Conservation (phyloP, 169 alveolate genomes). For the Plasmodium cynomolgi region DNA sequence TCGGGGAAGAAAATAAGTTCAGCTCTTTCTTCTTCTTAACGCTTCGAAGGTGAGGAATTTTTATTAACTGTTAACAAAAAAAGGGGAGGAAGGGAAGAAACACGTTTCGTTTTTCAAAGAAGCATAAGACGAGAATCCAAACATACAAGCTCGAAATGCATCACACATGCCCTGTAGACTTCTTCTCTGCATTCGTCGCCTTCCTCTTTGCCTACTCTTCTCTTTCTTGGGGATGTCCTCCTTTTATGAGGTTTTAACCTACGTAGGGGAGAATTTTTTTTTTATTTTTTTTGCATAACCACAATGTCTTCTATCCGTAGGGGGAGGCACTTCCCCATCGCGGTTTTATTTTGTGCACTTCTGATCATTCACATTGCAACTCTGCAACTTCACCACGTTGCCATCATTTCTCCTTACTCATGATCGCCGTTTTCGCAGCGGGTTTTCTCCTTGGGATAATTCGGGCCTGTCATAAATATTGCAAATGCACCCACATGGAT, state of each 20-base stretch:
- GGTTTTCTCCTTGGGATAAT: constrained; percentile 1
- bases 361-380: not conserved
- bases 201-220: constrained; percentile 47
- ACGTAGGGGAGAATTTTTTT: not conserved
- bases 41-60: constrained; percentile 13
- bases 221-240: constrained; percentile 46
- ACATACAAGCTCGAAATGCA: not conserved
- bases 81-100: not conserved
- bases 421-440: constrained; percentile 14
- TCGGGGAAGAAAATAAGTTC: constrained; percentile 65
- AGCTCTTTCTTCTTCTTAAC: constrained; percentile 44
- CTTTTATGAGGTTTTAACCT: constrained; percentile 48
- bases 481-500: not conserved
- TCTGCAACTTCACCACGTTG: not conserved
- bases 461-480: not conserved
- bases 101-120: not conserved
- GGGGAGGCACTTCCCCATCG: not conserved
- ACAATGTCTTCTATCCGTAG: not conserved
- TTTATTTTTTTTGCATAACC: not conserved
- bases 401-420: constrained; percentile 14
- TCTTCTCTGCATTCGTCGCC: not conserved
- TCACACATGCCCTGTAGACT: not conserved
- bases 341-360: not conserved
- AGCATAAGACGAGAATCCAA: not conserved
- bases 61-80: constrained; percentile 38